Evolutionary conservation across 164 flowering plant genomes (phyloP).

Genomic region (Vitis labrusca): DNA sequence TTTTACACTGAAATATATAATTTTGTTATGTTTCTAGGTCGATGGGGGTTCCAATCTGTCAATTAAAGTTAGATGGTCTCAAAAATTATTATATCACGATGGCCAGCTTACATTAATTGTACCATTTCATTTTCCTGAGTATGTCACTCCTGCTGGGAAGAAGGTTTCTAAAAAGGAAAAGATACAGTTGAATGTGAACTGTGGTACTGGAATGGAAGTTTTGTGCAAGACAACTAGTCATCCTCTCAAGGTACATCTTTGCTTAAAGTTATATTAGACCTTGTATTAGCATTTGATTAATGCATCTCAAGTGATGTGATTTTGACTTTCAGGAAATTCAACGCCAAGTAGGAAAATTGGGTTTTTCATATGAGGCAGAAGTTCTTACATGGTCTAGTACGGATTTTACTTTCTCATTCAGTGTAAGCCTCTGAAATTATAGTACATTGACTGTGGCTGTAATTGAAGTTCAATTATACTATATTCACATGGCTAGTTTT

Average conservation of each 20-base stretch:
- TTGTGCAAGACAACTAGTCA: constrained; percentile 67
- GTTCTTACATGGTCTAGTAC: constrained; percentile 72
- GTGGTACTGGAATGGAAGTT: constrained; percentile 62
- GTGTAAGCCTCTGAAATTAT: constrained; percentile 38
- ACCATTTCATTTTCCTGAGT: constrained; percentile 83
- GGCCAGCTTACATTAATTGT: constrained; percentile 58
- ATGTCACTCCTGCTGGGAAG: constrained; percentile 69
- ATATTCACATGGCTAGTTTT: neutral
- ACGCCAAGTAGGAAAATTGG: constrained; percentile 61
- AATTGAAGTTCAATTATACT: neutral
- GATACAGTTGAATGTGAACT: constrained; percentile 62
- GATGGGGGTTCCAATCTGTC: constrained; percentile 87
- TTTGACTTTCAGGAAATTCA: constrained; percentile 50
- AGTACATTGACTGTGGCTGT: neutral
- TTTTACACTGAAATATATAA: neutral
- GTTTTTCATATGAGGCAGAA: constrained; percentile 69
- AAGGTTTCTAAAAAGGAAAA: constrained; percentile 65
- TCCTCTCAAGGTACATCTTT: constrained; percentile 68
- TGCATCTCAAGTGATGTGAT: neutral
- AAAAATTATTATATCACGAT: constrained; percentile 47
- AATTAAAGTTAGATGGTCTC: constrained; percentile 72
- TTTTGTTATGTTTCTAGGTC: constrained; percentile 45
- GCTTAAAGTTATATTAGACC: neutral
- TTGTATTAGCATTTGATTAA: neutral
- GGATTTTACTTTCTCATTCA: constrained; percentile 65